Evolutionary conservation across 2,329 filamentous ascomycete species (phyloP).

Genomic region (Pseudogymnoascus sp.): DNA sequence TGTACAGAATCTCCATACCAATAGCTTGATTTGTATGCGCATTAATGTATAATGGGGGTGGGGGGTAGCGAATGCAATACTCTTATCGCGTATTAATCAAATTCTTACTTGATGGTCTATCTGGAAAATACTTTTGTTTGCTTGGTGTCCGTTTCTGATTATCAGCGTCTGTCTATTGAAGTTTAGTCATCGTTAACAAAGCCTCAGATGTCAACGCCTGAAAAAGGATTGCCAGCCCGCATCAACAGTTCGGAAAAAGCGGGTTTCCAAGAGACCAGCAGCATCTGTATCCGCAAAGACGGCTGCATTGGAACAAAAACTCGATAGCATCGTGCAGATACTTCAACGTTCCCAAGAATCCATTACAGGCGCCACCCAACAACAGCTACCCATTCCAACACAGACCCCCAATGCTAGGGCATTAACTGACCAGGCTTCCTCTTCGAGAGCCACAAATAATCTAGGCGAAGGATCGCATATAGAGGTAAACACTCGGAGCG

Average conservation of each 20-base stretch:
- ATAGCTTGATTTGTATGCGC: neutral
- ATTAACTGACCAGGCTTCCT: neutral
- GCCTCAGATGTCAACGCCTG: slow-evolving; percentile 15
- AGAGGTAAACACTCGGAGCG: neutral
- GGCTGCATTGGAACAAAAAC: slow-evolving; percentile 17
- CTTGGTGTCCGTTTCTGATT: neutral
- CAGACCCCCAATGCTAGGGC: neutral
- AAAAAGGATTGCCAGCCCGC: slow-evolving; percentile 15
- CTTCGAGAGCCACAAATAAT: neutral
- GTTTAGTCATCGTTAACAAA: neutral
- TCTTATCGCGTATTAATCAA: neutral
- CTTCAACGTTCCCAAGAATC: slow-evolving; percentile 12
- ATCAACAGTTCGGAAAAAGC: slow-evolving; percentile 11
- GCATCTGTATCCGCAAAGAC: slow-evolving; percentile 13
- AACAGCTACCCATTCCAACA: neutral
- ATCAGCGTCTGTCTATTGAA: neutral
- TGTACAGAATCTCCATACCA: neutral
- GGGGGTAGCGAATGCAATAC: neutral
- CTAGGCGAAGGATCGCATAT: neutral
- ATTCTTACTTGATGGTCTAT: neutral
- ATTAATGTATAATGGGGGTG: neutral
- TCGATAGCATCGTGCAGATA: slow-evolving; percentile 17
- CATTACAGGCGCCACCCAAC: neutral
- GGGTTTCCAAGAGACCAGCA: slow-evolving; percentile 11
- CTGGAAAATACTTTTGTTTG: neutral